Base-by-base conservation (phyloP, 2,329 filamentous ascomycete genomes). In the Exophiala calicioides region DNA sequence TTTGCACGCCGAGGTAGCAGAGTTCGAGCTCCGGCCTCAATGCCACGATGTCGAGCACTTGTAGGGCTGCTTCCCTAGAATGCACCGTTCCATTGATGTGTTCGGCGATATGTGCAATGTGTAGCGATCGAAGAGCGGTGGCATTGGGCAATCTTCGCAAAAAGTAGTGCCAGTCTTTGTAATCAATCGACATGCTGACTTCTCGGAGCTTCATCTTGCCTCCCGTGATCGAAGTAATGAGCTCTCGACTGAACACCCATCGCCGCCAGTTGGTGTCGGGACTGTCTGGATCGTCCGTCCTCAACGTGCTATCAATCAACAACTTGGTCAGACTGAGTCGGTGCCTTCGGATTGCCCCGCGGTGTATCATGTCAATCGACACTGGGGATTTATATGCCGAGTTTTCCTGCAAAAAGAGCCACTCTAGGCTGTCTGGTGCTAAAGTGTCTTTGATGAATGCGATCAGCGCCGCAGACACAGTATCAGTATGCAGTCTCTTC, bases 101-200 rank as follows among this genome's bases (percentile, higher is more conserved):
- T 41, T 85, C 79, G 19, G 78, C 75, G 44, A 89, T 80, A 60
- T 82, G 79, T 5, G 84, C 80, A 34, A 90, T 78, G 61, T 89
- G 84, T 3, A 90, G 69, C 7, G 84, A 85, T 15, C 82, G 81
- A 26, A 93, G 75, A 45, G 86, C 81, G 0, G 83, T 78, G 40
- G 90, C 75, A 41, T 81, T 78, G 0, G 86, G 86, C 8, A 93
- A 76, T 31, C 84, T 75, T 62, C 88, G 86, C 6, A 93, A 76
- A 69, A 93, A 88, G 53, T 80, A 83, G 66, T 93, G 88, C 87
- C 88, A 93, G 60, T 90, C 85, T 56, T 79, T 81, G 65, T 86
- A 88, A 52, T 88, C 79, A 44, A 93, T 76, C 1, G 81, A 79
- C 56, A 88, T 79, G 7, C 85, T 84, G 19, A 93, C 69, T 66